phyloP scores from a whole-genome alignment of 2,329 filamentous ascomycete species.

The Septoria linicola region DNA sequence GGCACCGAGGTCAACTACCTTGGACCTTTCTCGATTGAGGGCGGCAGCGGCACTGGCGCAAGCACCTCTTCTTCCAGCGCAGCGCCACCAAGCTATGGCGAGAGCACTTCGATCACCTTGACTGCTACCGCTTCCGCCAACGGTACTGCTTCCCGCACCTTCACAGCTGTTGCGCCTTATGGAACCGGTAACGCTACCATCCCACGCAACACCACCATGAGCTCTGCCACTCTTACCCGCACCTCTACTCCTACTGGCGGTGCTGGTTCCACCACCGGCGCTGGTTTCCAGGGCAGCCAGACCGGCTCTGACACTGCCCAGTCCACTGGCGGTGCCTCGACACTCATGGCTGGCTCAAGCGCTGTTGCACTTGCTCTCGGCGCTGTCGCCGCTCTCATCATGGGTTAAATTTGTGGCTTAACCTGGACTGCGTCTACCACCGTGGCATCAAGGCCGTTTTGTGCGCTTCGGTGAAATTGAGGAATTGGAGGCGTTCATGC shows the following conservation, averaged over 20 bases:
- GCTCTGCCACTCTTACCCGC: slow-evolving; percentile 26
- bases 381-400: slow-evolving; percentile 43
- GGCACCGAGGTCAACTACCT: slow-evolving; percentile 56
- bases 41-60: slow-evolving; percentile 29
- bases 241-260: slow-evolving; percentile 14
- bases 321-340: slow-evolving; percentile 22
- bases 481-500: background rate
- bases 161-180: slow-evolving; percentile 21
- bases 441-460: too few species aligned
- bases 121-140: slow-evolving; percentile 14
- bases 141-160: slow-evolving; percentile 14
- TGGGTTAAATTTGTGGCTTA: too few species aligned
- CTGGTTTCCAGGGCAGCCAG: slow-evolving; percentile 21
- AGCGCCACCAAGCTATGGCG: slow-evolving; percentile 7
- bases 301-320: slow-evolving; percentile 14
- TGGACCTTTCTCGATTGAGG: slow-evolving; percentile 50
- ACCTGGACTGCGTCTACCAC: too few species aligned
- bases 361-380: slow-evolving; percentile 45
- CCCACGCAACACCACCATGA: slow-evolving; percentile 34
- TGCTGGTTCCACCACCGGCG: slow-evolving; percentile 11
- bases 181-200: slow-evolving; percentile 28
- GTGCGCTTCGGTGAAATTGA: too few species aligned
- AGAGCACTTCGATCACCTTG: slow-evolving; percentile 2
- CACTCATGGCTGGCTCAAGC: slow-evolving; percentile 31
- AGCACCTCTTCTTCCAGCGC: slow-evolving; percentile 34